Base-by-base conservation (phyloP, 345 rosid genomes). In the Lagerstroemia speciosa region DNA sequence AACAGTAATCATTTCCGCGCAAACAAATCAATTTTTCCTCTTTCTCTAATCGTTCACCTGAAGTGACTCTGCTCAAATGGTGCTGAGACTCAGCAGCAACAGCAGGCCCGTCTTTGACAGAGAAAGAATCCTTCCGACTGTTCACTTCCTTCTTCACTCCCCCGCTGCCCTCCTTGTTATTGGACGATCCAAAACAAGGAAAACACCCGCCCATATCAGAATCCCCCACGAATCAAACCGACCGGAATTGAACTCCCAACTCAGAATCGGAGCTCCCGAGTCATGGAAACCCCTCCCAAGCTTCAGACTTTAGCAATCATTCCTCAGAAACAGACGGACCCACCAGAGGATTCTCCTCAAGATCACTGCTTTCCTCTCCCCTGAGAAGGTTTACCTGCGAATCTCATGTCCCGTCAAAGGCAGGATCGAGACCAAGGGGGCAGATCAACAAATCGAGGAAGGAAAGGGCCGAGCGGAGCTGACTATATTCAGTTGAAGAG, bases 161-260 rank as follows among this genome's bases (percentile, higher is more conserved):
- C 45, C 79, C 73, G 73, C 75, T 72, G 67, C 75, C 76, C 40
- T 81, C 92, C 79, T 86, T 85, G 79, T 73, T 77, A 64, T 80
- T 78, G 66, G 99, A 83, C 82, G 99, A 94, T 82, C 91, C 93
- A 75, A 94, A 94, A 84, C 99, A 94, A 73, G 99, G 93, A 67
- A 89, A 85, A 78, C 99, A 94, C 86, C 97, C 88, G 83, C 91
- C 96, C 99, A 94, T 94, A 78, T 82, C 92, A 79, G 77, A 83
- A 75, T 0, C 43, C 69, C 46, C 68, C 53, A 41, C 46, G 46
- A 41, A 41, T 41, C 46, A 41, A 41, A 9, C 46, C 46, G 14
- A 41, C 46, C 46, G 14, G 15, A 4, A 41, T 41, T 41, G 46
- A 41, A 68, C 60, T 26, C 71, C 66, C 67, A 30, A 31, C 57